Conservation (phyloP, 1,284 basidiomycete species). For the Sanghuangporus weigelae region DNA sequence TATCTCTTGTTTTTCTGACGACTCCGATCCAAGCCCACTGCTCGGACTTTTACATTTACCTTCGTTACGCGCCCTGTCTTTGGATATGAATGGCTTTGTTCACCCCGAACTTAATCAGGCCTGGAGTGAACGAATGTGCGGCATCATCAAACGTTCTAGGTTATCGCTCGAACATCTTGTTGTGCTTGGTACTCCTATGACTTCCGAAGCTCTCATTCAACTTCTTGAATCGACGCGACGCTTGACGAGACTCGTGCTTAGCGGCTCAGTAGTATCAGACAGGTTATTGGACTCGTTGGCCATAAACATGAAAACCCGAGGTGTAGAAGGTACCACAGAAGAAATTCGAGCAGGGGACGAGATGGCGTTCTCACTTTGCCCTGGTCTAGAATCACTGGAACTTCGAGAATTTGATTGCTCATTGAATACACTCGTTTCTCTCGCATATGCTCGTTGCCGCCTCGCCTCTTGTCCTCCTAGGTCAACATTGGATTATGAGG, state of each 20-base stretch:
- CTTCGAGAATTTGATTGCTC: slow-evolving; percentile 10
- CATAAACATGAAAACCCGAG: not conserved
- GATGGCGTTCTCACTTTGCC: not conserved
- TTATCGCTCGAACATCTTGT: not conserved
- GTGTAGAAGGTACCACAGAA: not conserved
- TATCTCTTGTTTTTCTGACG: slow-evolving; percentile 12
- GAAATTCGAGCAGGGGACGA: not conserved
- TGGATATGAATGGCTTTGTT: slow-evolving; percentile 11
- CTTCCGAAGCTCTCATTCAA: slow-evolving; percentile 1
- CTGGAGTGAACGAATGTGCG: slow-evolving; percentile 3
- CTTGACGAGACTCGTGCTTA: not conserved
- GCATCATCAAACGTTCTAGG: slow-evolving; percentile 1
- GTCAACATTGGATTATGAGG: not conserved
- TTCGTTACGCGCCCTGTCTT: slow-evolving; percentile 1
- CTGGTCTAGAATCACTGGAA: slow-evolving; percentile 2
- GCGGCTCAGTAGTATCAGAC: slow-evolving; percentile 6
- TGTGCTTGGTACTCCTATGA: slow-evolving; percentile 9
- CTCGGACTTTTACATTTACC: slow-evolving; percentile 7
- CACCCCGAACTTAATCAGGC: not conserved
- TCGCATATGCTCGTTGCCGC: not conserved
- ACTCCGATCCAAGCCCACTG: slow-evolving; percentile 8
- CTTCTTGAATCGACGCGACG: not conserved
- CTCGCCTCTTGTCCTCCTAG: not conserved
- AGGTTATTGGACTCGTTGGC: not conserved
- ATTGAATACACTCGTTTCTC: not conserved